Evolutionary conservation across 192 early-diverging fungal genomes (phyloP), one percentile per base, ranked within the genome.

Genomic region (Podila clonocystis): DNA sequence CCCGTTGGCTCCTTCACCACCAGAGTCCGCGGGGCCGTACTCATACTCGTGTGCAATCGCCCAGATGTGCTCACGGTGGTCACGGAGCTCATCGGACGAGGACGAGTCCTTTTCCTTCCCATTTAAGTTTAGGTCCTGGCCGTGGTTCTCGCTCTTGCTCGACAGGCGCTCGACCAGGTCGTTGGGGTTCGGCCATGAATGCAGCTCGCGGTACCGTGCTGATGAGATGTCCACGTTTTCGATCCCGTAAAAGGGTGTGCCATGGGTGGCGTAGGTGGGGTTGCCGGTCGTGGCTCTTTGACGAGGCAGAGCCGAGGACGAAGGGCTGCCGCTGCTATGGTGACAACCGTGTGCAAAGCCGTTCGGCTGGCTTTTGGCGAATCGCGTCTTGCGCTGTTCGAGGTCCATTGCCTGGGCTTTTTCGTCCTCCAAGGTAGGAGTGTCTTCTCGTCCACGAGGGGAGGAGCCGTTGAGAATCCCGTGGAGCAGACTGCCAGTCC

Each of bases 221-320:
- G 70, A 63, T 0, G 70, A 72, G 36, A 52, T 57, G 30, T 72
- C 62, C 20, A 63, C 13, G 15, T 63, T 72, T 52, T 72, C 70
- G 20, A 72, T 63, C n/a, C 70, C 62, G 55, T 72, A 72, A 5
- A 72, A 72, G 4, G 62, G 70, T n/a, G 52, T 50, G 9, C 64
- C 62, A 22, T 50, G 50, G 30, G 38, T 13, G 41, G 9, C 12
- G 60, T 60, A 50, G 36, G 29, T 13, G 8, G 45, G 13, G 52
- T 45, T 8, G 68, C 61, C 2, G 17, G 36, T 7, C n/a, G 26
- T 7, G 68, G 59, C 9, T 24, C 38, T n/a, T 12, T n/a, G 8
- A 50, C 59, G 22, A 45, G 38, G 12, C 24, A 24, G 29, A 62
- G 2, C 4, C 26, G 48, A 62, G 45, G 59, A 70, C 31, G 68